Percentiles rank a stretch among this genome's conserved stretches.
Conservation (phyloP, 768 basidiomycete species). For the Daedaleopsis sinensis region DNA sequence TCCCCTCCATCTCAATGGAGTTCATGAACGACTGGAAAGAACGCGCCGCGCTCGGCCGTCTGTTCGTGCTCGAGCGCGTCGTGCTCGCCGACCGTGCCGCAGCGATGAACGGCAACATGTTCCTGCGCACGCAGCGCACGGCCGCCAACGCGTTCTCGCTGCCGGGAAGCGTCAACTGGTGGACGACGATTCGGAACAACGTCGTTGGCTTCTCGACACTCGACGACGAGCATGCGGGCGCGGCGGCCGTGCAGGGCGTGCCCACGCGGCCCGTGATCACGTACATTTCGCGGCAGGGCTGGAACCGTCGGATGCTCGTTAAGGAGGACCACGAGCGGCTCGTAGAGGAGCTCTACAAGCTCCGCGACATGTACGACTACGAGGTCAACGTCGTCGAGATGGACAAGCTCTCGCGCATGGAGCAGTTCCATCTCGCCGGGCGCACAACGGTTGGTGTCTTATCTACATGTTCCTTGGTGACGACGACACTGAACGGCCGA, state of each 20-base stretch:
- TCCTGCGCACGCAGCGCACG: constrained; percentile 69
- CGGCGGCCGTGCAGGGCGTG: constrained; percentile 38
- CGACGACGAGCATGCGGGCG: constrained; percentile 46
- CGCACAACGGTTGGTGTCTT: constrained; percentile 73
- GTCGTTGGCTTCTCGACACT: constrained; percentile 71
- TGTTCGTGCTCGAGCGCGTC: constrained; percentile 86
- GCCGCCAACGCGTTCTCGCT: constrained; percentile 77
- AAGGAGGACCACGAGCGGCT: constrained; percentile 77
- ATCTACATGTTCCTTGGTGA: background rate
- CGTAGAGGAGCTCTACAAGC: constrained; percentile 69
- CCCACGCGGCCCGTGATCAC: constrained; percentile 78
- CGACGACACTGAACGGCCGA: background rate
- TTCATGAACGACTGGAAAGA: constrained; percentile 86
- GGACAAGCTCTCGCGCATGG: constrained; percentile 76
- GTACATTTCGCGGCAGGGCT: constrained; percentile 87
- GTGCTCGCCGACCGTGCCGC: constrained; percentile 87
- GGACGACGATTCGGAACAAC: constrained; percentile 74
- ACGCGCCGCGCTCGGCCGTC: constrained; percentile 65
- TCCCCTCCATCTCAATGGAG: constrained; percentile 82
- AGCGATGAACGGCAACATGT: constrained; percentile 73
- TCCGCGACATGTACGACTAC: constrained; percentile 73
- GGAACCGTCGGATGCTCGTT: constrained; percentile 84
- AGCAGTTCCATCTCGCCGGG: constrained; percentile 81
- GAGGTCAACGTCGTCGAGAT: constrained; percentile 89
- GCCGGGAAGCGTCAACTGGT: constrained; percentile 82